Evolutionary conservation across 2,329 filamentous ascomycete genomes (phyloP), one percentile per base, ranked within the genome.

Genomic region (Sporothrix variecibatus): DNA sequence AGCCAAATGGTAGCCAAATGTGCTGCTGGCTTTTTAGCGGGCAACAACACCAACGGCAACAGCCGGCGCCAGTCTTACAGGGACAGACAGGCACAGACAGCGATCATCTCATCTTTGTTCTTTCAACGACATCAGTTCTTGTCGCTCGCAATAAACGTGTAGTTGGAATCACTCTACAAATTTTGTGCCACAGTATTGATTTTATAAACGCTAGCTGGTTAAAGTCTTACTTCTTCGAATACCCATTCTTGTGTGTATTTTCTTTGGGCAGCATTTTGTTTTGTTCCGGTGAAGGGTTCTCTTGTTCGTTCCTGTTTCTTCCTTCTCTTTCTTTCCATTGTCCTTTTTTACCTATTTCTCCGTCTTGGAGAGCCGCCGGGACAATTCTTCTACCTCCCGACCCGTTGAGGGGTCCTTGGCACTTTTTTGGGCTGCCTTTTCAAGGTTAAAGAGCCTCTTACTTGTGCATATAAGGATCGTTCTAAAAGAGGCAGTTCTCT

Each of bases 381-480:
- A 20, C 2, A 15, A 31, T 28, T 67, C n/a, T 23, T 49, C 31
- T n/a, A 9, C 26, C 64, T 67, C 26, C 23, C 40, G 64, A 12
- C n/a, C 64, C 64, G 64, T 49, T 67, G 40, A 31, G 26, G 40
- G 64, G 64, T 67, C 64, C 43, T 49, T 67, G 43, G 26, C 64
- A 28, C 3, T 28, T n/a, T 31, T 20, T 31, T 2, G 9, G 15
- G n/a, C 40, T 28, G 20, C 2, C 20, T 49, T 11, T 7, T 17
- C 28, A n/a, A 23, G 64, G 43, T 17, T 49, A 67, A 67, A 49
- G 64, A 46, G 38, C n/a, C 23, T 46, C 40, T 49, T 67, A 67
- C 2, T 15, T n/a, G 20, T 4, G 40, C 60, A 64, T 8, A 20
- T 64, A n/a, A 40, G 34, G 20, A 38, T 34, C 9, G 17, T 9